A percentile compares a stretch with the other conserved stretches of the same genome.
Conservation (phyloP, 306 rosid species). For the Malus fusca region DNA sequence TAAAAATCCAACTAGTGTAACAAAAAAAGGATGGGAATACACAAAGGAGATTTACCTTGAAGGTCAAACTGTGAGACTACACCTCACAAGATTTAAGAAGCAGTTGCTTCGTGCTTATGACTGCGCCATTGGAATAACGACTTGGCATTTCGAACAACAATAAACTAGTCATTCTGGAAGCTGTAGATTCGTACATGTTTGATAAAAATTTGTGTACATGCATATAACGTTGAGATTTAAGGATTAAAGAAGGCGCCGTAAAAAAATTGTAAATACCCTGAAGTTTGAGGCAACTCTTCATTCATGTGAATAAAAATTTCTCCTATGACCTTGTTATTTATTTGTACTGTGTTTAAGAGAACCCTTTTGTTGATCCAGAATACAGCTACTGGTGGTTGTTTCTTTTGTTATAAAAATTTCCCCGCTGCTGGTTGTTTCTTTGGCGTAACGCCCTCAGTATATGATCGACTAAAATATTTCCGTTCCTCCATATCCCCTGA, state of each 20-base stretch:
- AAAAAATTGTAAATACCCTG: not conserved
- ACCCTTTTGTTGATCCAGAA: too few species aligned
- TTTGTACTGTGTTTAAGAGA: too few species aligned
- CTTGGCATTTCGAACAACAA: not conserved
- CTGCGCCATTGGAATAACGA: not conserved
- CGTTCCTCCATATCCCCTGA: constrained; percentile 53
- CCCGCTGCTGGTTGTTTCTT: constrained; percentile 49
- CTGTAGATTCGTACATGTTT: not conserved
- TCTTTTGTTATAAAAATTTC: constrained; percentile 27
- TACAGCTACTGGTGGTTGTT: constrained; percentile 45
- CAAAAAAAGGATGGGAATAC: constrained; percentile 1
- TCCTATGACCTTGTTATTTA: not conserved
- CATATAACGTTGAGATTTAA: not conserved
- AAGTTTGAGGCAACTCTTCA: not conserved
- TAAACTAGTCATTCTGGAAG: not conserved
- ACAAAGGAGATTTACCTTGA: constrained; percentile 8
- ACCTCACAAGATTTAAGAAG: constrained; percentile 8
- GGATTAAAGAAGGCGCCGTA: not conserved
- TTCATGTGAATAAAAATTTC: not conserved
- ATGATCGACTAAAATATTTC: constrained; percentile 36
- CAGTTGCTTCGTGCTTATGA: constrained; percentile 1
- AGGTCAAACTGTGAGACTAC: constrained; percentile 8
- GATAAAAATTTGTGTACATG: not conserved
- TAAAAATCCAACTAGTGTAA: constrained; percentile 4
- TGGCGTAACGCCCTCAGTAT: constrained; percentile 40